A percentile compares a stretch with the other conserved stretches of the same genome.
phyloP scores from a whole-genome alignment of 495 filamentous ascomycete genomes.

The Acidomyces sp. region DNA sequence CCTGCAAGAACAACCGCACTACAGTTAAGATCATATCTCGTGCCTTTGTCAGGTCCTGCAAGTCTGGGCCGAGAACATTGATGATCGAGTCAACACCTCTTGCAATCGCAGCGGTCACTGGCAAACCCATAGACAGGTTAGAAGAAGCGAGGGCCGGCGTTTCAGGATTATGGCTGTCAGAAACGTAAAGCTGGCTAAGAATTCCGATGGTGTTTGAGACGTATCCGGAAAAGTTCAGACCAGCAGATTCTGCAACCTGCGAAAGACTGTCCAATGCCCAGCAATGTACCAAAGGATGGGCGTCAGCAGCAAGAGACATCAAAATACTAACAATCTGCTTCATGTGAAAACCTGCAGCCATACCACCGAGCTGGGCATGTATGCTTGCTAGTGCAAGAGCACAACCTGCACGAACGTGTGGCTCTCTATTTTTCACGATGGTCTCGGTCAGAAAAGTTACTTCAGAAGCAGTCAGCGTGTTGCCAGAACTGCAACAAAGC shows the following conservation, averaged over 20 bases:
- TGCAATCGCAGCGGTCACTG: conserved; percentile 69
- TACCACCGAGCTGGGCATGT: conserved; percentile 87
- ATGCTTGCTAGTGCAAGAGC: conserved; percentile 88
- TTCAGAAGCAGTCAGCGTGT: conserved; percentile 68
- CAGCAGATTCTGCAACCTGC: conserved; percentile 81
- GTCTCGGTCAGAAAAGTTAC: conserved; percentile 87
- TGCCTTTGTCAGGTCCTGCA: conserved; percentile 87
- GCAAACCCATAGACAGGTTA: conserved; percentile 71
- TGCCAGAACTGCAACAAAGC: conserved; percentile 79
- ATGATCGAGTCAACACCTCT: conserved; percentile 87
- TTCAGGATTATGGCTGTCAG: conserved; percentile 82
- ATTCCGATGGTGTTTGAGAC: conserved; percentile 85
- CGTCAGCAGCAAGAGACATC: conserved; percentile 89
- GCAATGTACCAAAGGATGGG: conserved; percentile 91
- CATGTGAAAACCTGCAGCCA: conserved; percentile 94
- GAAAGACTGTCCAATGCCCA: conserved; percentile 87
- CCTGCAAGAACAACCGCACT: conserved; percentile 67
- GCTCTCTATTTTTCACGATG: conserved; percentile 85
- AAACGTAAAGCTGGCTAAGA: conserved; percentile 79
- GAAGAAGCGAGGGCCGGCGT: conserved; percentile 64
- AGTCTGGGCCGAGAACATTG: conserved; percentile 87
- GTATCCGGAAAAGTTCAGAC: conserved; percentile 78
- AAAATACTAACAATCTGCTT: conserved; percentile 91
- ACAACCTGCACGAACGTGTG: conserved; percentile 83
- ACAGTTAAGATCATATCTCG: conserved; percentile 82